These are phyloP conservation scores for Fusarium duplospermum DNA, from an alignment of 2,329 filamentous ascomycete species.

Conservation along the genomic window DNA sequence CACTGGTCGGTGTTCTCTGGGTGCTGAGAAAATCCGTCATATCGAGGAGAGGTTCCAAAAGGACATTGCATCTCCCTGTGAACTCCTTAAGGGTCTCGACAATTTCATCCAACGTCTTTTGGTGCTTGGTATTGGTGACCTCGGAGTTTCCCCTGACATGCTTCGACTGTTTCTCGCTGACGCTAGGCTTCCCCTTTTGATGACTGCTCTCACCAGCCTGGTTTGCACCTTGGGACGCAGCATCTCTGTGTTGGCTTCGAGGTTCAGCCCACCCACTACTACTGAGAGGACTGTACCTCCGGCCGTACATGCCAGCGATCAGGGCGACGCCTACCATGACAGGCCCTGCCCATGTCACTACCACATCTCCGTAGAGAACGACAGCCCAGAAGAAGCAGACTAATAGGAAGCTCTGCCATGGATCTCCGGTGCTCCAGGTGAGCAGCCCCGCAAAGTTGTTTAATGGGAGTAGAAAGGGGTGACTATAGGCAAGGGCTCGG, in stretches of 20 bases:
- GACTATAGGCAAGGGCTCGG: conserved; percentile 91
- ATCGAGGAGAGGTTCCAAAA: conserved; percentile 88
- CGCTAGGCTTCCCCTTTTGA: conserved; percentile 41
- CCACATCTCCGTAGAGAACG: conserved; percentile 85
- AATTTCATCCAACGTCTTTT: conserved; percentile 97
- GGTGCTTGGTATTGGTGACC: conserved; percentile 75
- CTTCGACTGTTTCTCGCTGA: conserved; percentile 45
- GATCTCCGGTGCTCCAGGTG: conserved; percentile 93
- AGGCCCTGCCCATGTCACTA: conserved; percentile 86
- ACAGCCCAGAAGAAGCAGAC: conserved; percentile 87
- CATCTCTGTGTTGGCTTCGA: conserved; percentile 49
- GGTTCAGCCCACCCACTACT: conserved; percentile 79
- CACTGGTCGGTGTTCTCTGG: conserved; percentile 88
- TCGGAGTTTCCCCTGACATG: conserved; percentile 66
- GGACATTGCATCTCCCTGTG: conserved; percentile 89
- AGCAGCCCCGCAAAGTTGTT: conserved; percentile 87
- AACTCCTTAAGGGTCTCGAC: conserved; percentile 93
- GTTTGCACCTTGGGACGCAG: conserved; percentile 29
- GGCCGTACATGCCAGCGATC: conserved; percentile 91
- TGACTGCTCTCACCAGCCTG: conserved; percentile 34
- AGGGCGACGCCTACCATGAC: conserved; percentile 82
- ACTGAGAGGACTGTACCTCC: conserved; percentile 89
- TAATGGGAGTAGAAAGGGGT: conserved; percentile 90
- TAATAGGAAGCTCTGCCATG: conserved; percentile 96
- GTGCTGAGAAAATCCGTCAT: conserved; percentile 95